phyloP scores from a whole-genome alignment of 2,329 filamentous ascomycete species.

The Hirsutella thompsonii region DNA sequence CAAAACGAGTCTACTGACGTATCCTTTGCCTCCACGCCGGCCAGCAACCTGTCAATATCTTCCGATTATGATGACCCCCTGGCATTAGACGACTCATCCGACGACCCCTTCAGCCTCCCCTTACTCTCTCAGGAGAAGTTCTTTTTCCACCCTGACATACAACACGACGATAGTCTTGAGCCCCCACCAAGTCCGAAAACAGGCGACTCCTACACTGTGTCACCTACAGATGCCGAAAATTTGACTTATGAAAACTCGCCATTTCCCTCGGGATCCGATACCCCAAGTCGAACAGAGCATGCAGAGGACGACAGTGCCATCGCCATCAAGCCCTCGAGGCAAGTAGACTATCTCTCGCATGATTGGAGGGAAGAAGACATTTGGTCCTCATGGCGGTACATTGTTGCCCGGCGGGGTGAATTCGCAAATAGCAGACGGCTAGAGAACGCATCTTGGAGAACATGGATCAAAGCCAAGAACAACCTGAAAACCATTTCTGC shows the following conservation, averaged over 20 bases:
- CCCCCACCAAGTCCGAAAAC: constrained; percentile 36
- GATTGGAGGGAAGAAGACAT: constrained; percentile 94
- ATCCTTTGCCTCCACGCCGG: constrained; percentile 49
- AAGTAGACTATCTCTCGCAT: constrained; percentile 93
- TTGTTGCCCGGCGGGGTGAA: constrained; percentile 64
- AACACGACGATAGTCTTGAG: constrained; percentile 28
- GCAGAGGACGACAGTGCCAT: constrained; percentile 73
- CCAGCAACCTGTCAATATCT: constrained; percentile 49
- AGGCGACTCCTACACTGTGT: constrained; percentile 37
- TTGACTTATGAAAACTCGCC: constrained; percentile 21
- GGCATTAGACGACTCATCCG: constrained; percentile 29
- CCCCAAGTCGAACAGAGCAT: constrained; percentile 41
- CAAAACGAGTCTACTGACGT: constrained; percentile 40
- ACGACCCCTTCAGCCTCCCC: constrained; percentile 34
- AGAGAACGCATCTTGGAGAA: constrained; percentile 95
- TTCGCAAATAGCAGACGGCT: constrained; percentile 72
- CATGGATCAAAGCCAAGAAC: constrained; percentile 90
- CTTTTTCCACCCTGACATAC: constrained; percentile 20
- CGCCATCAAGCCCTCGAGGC: constrained; percentile 61
- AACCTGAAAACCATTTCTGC: constrained; percentile 78
- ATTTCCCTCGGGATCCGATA: constrained; percentile 41
- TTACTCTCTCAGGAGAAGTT: constrained; percentile 33
- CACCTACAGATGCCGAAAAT: constrained; percentile 36
- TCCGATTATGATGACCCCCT: constrained; percentile 40
- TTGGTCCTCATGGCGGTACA: constrained; percentile 93